These are phyloP conservation scores for Cryphonectria naterciae DNA, from an alignment of 2,329 filamentous ascomycete genomes.

Conservation along the genomic window DNA sequence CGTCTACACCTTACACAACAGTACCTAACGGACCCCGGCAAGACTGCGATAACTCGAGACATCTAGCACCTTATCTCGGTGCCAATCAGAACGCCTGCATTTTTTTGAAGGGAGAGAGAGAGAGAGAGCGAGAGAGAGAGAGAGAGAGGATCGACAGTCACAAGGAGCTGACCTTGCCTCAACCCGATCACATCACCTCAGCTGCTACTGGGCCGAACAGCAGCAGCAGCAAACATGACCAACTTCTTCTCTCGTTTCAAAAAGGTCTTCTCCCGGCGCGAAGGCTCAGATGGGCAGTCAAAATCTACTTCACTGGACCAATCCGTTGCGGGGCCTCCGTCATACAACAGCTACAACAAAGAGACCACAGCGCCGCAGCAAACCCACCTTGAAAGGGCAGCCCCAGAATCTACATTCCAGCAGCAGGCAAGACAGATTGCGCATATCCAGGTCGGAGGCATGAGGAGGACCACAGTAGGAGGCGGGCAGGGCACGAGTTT, in stretches of 20 bases:
- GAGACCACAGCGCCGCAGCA: background rate
- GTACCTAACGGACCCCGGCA: background rate
- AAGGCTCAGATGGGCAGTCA: background rate
- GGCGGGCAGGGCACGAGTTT: conserved; percentile 16
- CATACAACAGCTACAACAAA: background rate
- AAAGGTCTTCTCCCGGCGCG: background rate
- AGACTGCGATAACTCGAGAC: background rate
- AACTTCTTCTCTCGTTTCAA: background rate
- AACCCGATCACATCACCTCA: background rate
- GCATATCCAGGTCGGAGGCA: conserved; percentile 25
- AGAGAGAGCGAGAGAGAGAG: too few species aligned
- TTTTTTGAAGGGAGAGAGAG: too few species aligned
- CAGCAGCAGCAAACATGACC: background rate
- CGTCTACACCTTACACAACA: background rate
- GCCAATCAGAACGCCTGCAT: background rate
- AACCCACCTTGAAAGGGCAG: conserved; percentile 7
- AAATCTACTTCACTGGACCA: background rate
- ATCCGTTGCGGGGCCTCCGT: background rate
- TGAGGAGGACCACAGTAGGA: conserved; percentile 20
- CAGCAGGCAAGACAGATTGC: conserved; percentile 23
- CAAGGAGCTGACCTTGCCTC: background rate
- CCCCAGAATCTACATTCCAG: conserved; percentile 18
- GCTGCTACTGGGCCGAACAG: background rate
- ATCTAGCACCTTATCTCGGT: background rate
- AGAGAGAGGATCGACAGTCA: background rate